phyloP scores from a whole-genome alignment of 129 eudicot genomes.

The Escallonia herrerae region DNA sequence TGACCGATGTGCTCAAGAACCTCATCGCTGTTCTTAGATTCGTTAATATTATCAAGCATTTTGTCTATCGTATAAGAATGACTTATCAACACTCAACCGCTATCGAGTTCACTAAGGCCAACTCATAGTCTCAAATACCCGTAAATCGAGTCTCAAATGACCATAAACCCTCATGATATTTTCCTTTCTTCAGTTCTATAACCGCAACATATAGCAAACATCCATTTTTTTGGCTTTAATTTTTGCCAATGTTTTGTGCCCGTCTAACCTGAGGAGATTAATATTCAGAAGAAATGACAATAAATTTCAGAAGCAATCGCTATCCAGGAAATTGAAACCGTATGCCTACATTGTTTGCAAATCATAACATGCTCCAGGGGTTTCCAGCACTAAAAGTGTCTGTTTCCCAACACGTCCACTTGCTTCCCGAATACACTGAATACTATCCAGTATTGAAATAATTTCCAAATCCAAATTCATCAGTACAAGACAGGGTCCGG shows the following conservation, averaged over 20 bases:
- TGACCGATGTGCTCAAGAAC: too few relatives aligned
- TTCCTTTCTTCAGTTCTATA: too few relatives aligned
- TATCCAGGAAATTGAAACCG: neutral
- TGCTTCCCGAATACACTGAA: neutral
- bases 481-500: constrained; percentile 30
- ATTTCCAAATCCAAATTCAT: constrained; percentile 9
- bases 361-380: neutral
- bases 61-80: too few relatives aligned
- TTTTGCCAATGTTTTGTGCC: neutral
- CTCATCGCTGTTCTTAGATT: too few relatives aligned
- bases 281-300: neutral
- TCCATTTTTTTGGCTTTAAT: too few relatives aligned
- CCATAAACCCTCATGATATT: too few relatives aligned
- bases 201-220: too few relatives aligned
- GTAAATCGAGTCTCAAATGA: too few relatives aligned
- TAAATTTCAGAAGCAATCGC: neutral
- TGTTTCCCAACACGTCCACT: constrained; percentile 2
- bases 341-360: neutral
- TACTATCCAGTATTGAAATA: neutral
- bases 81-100: too few relatives aligned
- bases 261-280: neutral
- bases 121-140: too few relatives aligned
- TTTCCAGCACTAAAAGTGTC: neutral
- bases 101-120: too few relatives aligned
- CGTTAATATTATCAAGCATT: too few relatives aligned